phyloP scores from a whole-genome alignment of 1,139 yeast genomes.

The Debaryomycetaceae sp. region DNA sequence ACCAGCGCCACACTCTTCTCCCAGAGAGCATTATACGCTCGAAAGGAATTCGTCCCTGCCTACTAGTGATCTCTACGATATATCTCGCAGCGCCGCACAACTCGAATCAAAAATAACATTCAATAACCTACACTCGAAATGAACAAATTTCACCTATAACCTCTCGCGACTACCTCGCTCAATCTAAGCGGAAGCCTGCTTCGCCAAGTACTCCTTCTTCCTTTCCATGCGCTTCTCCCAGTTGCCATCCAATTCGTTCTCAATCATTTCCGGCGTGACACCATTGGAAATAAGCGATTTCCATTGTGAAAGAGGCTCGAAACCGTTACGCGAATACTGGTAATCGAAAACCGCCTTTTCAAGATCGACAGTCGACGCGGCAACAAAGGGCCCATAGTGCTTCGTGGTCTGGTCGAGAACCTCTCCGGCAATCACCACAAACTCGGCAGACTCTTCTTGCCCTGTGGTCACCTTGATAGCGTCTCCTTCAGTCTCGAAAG shows the following conservation, averaged over 20 bases:
- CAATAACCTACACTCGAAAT: no score
- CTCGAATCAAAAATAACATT: no score
- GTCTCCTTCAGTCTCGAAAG: constrained; percentile 60
- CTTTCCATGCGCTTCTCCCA: constrained; percentile 21
- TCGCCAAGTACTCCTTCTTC: constrained; percentile 15
- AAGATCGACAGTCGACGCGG: constrained; percentile 44
- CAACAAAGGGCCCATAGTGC: constrained; percentile 89
- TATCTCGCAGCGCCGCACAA: no score
- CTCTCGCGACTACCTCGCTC: no score
- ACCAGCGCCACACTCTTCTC: no score
- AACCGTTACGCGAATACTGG: constrained; percentile 59
- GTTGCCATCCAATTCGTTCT: constrained; percentile 27
- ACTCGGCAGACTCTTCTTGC: constrained; percentile 13
- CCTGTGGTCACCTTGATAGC: constrained; percentile 30
- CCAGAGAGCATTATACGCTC: no score
- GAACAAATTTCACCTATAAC: no score
- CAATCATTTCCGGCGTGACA: constrained; percentile 37
- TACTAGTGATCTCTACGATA: no score
- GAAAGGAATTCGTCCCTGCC: no score
- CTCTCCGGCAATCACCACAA: constrained; percentile 70
- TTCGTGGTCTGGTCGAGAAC: constrained; percentile 66
- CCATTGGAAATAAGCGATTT: constrained; percentile 54
- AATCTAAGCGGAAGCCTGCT: constrained; percentile 1
- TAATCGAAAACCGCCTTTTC: constrained; percentile 62
- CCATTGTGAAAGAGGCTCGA: constrained; percentile 64